Evolutionary conservation across 495 filamentous ascomycete genomes (phyloP).

Genomic region (Xylaria nigripes): DNA sequence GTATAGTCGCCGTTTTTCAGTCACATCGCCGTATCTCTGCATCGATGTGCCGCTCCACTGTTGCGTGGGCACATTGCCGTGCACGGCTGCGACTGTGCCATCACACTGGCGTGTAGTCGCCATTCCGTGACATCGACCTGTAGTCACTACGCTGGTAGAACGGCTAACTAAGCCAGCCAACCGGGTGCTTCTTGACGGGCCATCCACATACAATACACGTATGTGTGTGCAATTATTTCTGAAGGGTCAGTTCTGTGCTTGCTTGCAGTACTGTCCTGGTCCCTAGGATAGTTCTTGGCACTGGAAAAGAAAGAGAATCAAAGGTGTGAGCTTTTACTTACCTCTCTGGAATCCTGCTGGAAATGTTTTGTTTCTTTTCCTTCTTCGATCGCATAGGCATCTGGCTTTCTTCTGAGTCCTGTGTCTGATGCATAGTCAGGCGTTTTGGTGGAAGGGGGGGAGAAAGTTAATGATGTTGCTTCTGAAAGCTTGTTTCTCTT

Average conservation of each 20-base stretch:
- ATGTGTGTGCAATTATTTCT: background rate
- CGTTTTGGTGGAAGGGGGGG: background rate
- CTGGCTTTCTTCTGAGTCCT: background rate
- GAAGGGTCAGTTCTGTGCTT: background rate
- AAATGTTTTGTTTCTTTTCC: too few relatives aligned
- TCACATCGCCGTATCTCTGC: background rate
- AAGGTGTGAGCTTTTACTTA: too few relatives aligned
- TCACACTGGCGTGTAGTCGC: background rate
- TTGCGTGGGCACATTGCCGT: background rate
- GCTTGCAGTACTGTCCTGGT: background rate
- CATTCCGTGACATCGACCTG: background rate
- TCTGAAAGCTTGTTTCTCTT: too few relatives aligned
- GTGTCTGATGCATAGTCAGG: slow-evolving; percentile 7
- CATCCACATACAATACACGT: background rate
- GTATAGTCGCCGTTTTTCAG: too few relatives aligned
- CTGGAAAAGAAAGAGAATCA: background rate
- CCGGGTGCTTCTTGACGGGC: background rate
- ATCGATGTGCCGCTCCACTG: background rate
- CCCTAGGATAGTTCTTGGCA: background rate
- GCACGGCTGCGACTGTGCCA: background rate
- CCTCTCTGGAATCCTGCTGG: too few relatives aligned
- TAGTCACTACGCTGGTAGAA: background rate
- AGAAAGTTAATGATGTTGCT: background rate
- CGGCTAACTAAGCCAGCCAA: background rate
- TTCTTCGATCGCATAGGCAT: background rate